Conservation (phyloP, 176 grass and related monocot genomes). For the Urochloa ruziziensis region DNA sequence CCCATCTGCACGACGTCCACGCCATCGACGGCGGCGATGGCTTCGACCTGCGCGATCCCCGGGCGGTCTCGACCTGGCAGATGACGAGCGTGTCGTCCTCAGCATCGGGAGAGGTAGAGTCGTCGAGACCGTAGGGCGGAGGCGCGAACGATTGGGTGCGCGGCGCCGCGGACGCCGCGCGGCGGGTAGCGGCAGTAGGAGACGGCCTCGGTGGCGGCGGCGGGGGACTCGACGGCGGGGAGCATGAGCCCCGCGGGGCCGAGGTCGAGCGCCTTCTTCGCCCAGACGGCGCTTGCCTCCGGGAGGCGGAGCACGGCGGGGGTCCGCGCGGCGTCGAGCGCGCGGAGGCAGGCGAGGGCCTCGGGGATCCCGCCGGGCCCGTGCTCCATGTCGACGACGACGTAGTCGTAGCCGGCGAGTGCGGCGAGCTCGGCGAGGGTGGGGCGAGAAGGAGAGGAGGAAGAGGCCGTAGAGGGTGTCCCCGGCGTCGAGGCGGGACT, state of each 20-base stretch:
- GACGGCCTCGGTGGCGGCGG: constrained; percentile 50
- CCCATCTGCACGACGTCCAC: constrained; percentile 90
- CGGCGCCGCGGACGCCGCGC: constrained; percentile 74
- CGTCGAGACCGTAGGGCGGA: constrained; percentile 83
- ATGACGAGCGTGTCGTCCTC: constrained; percentile 86
- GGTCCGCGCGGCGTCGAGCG: constrained; percentile 70
- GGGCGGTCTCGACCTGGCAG: constrained; percentile 74
- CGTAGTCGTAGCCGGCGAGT: constrained; percentile 84
- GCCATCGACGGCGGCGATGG: constrained; percentile 80
- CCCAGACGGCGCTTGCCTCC: constrained; percentile 63
- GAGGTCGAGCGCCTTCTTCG: constrained; percentile 91
- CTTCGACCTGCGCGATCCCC: constrained; percentile 62
- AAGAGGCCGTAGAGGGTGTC: constrained; percentile 89
- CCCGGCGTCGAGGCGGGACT: constrained; percentile 60
- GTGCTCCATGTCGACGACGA: constrained; percentile 81
- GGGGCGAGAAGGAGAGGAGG: constrained; percentile 78
- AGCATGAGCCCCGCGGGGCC: constrained; percentile 86
- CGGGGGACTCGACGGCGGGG: constrained; percentile 53
- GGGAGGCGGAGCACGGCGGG: constrained; percentile 72
- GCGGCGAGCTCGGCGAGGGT: constrained; percentile 79
- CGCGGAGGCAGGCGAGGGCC: constrained; percentile 70
- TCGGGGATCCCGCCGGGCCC: constrained; percentile 71
- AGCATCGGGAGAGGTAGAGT: constrained; percentile 81
- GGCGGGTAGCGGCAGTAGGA: constrained; percentile 69
- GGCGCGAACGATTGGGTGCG: constrained; percentile 75